Evolutionary conservation across 495 filamentous ascomycete genomes (phyloP).

Genomic region (Xylaria grammica): DNA sequence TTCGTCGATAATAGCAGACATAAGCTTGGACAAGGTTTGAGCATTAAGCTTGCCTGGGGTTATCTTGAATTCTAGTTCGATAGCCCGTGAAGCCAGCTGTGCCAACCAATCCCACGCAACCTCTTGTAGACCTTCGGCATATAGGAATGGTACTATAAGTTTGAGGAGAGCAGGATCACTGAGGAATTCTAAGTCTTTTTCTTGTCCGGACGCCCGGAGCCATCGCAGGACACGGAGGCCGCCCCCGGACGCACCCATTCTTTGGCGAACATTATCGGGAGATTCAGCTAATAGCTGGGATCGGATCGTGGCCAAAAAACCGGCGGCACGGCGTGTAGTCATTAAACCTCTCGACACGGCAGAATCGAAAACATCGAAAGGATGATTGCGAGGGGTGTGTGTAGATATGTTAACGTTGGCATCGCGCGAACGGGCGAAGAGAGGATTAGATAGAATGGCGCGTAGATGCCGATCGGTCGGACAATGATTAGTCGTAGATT

Average conservation of each 20-base stretch:
- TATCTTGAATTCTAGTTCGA: conserved; percentile 19
- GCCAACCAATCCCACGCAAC: conserved; percentile 51
- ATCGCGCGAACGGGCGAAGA: conserved; percentile 48
- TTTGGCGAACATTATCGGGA: conserved; percentile 30
- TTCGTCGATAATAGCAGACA: conserved; percentile 36
- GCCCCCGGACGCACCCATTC: conserved; percentile 45
- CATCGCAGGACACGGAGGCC: conserved; percentile 53
- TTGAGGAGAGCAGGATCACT: conserved; percentile 35
- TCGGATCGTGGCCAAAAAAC: conserved; percentile 44
- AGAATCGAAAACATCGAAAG: conserved; percentile 42
- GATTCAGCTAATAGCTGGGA: conserved; percentile 36
- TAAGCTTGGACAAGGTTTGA: conserved; percentile 22
- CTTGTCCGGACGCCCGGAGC: conserved; percentile 56
- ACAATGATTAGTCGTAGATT: conserved; percentile 11
- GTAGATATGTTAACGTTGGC: not conserved
- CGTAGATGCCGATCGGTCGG: conserved; percentile 63
- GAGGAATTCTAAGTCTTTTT: conserved; percentile 44
- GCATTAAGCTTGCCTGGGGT: not conserved
- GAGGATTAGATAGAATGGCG: conserved; percentile 72
- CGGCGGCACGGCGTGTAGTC: conserved; percentile 46
- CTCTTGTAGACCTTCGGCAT: conserved; percentile 55
- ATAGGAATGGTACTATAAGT: conserved; percentile 50
- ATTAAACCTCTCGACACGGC: conserved; percentile 52
- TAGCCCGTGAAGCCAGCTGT: conserved; percentile 27
- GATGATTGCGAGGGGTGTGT: conserved; percentile 17